phyloP scores from a whole-genome alignment of 495 filamentous ascomycete genomes.

The Rostrohypoxylon terebratum region DNA sequence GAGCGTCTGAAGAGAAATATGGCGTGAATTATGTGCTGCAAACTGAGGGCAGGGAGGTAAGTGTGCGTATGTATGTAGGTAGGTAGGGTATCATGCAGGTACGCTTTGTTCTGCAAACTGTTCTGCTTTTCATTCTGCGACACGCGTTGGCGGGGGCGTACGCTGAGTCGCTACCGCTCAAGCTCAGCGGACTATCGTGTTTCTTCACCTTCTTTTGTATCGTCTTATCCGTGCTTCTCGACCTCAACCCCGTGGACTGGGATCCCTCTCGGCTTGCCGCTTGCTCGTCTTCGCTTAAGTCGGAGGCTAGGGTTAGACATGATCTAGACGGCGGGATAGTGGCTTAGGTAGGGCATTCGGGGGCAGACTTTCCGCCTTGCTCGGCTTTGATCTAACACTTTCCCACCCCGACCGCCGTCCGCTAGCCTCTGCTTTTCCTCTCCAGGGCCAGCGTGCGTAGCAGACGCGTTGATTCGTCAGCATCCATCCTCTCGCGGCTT shows the following conservation, averaged over 20 bases:
- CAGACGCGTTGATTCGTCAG: neutral
- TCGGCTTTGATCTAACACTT: neutral
- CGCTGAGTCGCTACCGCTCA: neutral
- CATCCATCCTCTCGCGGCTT: neutral
- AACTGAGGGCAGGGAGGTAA: neutral
- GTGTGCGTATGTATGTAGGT: neutral
- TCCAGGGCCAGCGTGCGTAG: neutral
- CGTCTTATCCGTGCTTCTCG: neutral
- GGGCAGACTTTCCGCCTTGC: neutral
- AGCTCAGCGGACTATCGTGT: neutral
- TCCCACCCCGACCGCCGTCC: neutral
- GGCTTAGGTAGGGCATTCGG: neutral
- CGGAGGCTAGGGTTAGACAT: neutral
- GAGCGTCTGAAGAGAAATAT: neutral
- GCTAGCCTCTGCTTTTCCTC: neutral
- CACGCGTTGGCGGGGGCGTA: neutral
- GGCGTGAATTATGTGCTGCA: neutral
- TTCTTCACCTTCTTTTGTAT: neutral
- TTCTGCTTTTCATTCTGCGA: neutral
- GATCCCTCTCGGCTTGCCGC: conserved; percentile 32
- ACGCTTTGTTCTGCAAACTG: neutral
- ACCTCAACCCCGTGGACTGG: conserved; percentile 1
- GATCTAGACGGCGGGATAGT: neutral
- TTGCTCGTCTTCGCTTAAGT: neutral
- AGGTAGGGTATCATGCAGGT: conserved; percentile 14